A percentile compares a stretch with the other conserved stretches of the same genome.
These are phyloP conservation scores for Niveomyces coronatus DNA, from an alignment of 2,329 filamentous ascomycete genomes.

Conservation along the genomic window DNA sequence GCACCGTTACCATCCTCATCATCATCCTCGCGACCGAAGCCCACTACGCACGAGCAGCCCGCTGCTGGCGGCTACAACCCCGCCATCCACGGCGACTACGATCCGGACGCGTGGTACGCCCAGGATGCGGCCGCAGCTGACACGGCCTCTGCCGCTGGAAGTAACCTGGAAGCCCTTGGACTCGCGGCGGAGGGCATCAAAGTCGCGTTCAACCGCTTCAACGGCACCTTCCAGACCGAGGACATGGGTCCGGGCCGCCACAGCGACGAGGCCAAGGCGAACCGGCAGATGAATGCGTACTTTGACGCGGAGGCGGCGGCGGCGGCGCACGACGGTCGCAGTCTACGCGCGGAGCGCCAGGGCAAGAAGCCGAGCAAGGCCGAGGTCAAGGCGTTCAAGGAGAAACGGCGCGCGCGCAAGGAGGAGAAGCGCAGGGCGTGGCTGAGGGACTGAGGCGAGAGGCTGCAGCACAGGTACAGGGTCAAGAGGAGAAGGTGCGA, in stretches of 20 bases:
- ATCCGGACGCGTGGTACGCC: conserved; percentile 92
- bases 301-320: conserved; percentile 94
- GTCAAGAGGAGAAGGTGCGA: too few relatives aligned
- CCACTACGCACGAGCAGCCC: conserved; percentile 24
- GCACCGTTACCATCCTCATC: conserved; percentile 8
- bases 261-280: conserved; percentile 79
- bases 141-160: too few relatives aligned
- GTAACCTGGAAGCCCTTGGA: too few relatives aligned
- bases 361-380: conserved; percentile 75
- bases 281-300: conserved; percentile 82
- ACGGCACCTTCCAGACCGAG: conserved; percentile 66
- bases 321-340: conserved; percentile 80
- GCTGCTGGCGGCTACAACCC: conserved; percentile 80
- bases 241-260: conserved; percentile 63
- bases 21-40: conserved; percentile 19
- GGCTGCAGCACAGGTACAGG: too few relatives aligned
- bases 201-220: conserved; percentile 85
- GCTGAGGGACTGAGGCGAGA: conserved; percentile 65
- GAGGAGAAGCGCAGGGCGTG: conserved; percentile 91
- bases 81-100: conserved; percentile 91
- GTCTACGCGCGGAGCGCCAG: conserved; percentile 81
- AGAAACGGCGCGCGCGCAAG: conserved; percentile 80
- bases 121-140: conserved; percentile 36
- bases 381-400: conserved; percentile 83
- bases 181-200: conserved; percentile 44